These are phyloP conservation scores for Pleoardoris graminearum DNA, from an alignment of 2,329 filamentous ascomycete species.

Conservation along the genomic window DNA sequence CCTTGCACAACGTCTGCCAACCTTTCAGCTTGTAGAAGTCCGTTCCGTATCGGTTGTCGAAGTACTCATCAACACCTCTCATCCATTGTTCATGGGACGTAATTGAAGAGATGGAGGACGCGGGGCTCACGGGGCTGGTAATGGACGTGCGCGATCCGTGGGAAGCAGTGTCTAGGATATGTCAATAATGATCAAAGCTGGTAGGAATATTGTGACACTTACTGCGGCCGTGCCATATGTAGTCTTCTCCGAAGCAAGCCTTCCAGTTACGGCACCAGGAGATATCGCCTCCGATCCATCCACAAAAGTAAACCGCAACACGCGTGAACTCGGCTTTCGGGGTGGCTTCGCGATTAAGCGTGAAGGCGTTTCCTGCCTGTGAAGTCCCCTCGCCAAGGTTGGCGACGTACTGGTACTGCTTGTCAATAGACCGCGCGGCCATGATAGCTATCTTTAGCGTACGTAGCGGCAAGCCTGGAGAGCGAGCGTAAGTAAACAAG, in stretches of 20 bases:
- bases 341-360: slow-evolving; percentile 10
- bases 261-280: slow-evolving; percentile 22
- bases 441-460: not conserved
- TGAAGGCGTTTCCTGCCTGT: not conserved
- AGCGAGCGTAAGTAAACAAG: not conserved
- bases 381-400: not conserved
- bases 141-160: too few species aligned
- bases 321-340: slow-evolving; percentile 29
- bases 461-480: not conserved
- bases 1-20: slow-evolving; percentile 32
- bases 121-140: too few species aligned
- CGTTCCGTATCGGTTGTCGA: slow-evolving; percentile 18
- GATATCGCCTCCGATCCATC: slow-evolving; percentile 23
- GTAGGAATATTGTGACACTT: too few species aligned
- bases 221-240: too few species aligned
- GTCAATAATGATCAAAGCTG: too few species aligned
- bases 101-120: not conserved
- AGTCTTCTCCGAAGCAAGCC: slow-evolving; percentile 22
- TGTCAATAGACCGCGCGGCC: not conserved
- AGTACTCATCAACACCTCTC: not conserved
- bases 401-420: not conserved
- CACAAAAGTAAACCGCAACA: slow-evolving; percentile 19
- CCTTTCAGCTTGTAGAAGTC: slow-evolving; percentile 19
- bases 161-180: too few species aligned
- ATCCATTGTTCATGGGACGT: not conserved